Percentiles rank a stretch among this genome's conserved stretches.
Conservation (phyloP, 345 rosid genomes). For the Eutrema yunnanense region DNA sequence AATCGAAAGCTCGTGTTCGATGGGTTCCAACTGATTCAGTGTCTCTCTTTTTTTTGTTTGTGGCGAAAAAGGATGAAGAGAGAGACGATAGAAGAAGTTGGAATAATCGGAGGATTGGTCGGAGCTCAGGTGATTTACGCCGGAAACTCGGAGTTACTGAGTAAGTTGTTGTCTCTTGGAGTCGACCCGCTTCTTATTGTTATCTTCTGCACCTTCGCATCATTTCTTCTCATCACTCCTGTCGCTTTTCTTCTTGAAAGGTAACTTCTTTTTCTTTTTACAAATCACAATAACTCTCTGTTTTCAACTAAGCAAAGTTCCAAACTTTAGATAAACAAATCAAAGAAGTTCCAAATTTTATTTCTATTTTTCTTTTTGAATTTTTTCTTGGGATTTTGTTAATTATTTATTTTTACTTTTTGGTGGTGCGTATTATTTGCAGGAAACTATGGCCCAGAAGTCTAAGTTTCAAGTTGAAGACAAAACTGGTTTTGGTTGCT, state of each 20-base stretch:
- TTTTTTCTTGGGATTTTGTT: not conserved
- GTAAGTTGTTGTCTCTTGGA: constrained; percentile 71
- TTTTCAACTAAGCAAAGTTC: not conserved
- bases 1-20: not conserved
- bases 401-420: not conserved
- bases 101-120: constrained; percentile 50
- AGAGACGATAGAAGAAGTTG: constrained; percentile 42
- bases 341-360: not conserved
- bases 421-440: constrained; percentile 25
- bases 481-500: constrained; percentile 58
- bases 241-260: constrained; percentile 66
- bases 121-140: constrained; percentile 64
- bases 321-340: not conserved
- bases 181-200: constrained; percentile 51
- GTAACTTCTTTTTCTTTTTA: constrained; percentile 18
- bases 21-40: constrained; percentile 5
- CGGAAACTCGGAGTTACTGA: constrained; percentile 51
- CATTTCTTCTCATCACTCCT: constrained; percentile 65
- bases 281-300: not conserved
- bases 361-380: not conserved
- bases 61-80: constrained; percentile 20
- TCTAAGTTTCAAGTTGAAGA: constrained; percentile 44
- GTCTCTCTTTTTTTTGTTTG: not conserved
- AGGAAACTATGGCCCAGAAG: constrained; percentile 71
- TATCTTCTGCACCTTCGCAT: constrained; percentile 46